Conservation (phyloP, 2,329 filamentous ascomycete genomes). For the Cordyceps pruinosa region DNA sequence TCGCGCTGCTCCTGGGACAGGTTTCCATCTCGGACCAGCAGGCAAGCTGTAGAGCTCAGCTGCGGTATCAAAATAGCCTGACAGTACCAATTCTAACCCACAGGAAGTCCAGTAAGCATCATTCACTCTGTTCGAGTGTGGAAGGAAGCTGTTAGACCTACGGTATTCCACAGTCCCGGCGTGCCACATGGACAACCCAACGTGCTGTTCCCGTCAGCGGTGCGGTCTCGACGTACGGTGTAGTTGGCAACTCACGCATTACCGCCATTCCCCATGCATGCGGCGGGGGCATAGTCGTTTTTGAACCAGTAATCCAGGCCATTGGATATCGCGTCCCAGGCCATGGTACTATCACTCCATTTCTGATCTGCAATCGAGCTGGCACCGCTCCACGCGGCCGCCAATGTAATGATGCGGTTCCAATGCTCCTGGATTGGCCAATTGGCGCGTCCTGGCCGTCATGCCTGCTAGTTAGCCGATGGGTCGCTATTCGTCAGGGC, state of each 20-base stretch:
- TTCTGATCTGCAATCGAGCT: constrained; percentile 10
- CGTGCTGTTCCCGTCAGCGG: neutral
- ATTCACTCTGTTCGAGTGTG: neutral
- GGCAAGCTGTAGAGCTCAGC: constrained; percentile 17
- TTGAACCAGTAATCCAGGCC: constrained; percentile 20
- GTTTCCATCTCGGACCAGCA: constrained; percentile 16
- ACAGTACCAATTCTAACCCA: constrained; percentile 19
- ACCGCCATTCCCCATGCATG: constrained; percentile 19
- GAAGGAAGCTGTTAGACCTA: neutral
- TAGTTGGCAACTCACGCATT: constrained; percentile 8
- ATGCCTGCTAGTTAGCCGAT: neutral
- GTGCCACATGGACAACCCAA: constrained; percentile 16
- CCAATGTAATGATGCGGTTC: constrained; percentile 18
- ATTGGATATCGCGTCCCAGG: constrained; percentile 15
- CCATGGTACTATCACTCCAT: constrained; percentile 14
- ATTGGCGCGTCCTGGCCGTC: constrained; percentile 17
- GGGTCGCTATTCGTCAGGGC: neutral
- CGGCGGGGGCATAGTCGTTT: constrained; percentile 17
- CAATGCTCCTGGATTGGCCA: constrained; percentile 21
- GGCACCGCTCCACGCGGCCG: constrained; percentile 19
- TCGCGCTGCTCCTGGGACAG: constrained; percentile 14
- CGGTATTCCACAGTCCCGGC: constrained; percentile 19
- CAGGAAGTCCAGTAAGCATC: neutral
- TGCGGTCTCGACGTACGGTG: neutral
- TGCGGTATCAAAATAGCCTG: constrained; percentile 20